Conservation (phyloP, 306 rosid species). For the Vigna trinervia region DNA sequence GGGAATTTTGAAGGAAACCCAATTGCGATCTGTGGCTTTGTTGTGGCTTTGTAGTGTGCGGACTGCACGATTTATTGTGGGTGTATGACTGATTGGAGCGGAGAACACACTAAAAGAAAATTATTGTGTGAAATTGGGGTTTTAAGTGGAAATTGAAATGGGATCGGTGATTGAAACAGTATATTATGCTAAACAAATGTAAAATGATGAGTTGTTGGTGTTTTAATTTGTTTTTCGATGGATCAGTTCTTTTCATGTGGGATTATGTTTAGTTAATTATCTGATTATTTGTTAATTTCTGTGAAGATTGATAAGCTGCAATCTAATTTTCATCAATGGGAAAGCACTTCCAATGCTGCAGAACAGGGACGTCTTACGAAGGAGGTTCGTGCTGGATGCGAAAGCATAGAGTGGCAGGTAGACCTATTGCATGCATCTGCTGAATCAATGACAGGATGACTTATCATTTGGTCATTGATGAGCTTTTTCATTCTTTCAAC, state of each 20-base stretch:
- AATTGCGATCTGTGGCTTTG: conserved; percentile 28
- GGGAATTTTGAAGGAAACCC: conserved; percentile 17
- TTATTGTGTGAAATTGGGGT: conserved; percentile 11
- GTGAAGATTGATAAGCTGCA: conserved; percentile 78
- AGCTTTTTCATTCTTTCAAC: conserved; percentile 11
- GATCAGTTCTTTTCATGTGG: conserved; percentile 11
- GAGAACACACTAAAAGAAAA: background rate
- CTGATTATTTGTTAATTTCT: conserved; percentile 40
- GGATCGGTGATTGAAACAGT: conserved; percentile 15
- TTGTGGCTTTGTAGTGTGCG: conserved; percentile 2
- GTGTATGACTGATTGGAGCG: background rate
- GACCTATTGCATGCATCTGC: conserved; percentile 12
- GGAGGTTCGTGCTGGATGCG: conserved; percentile 74
- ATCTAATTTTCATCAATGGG: conserved; percentile 87
- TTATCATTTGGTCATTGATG: background rate
- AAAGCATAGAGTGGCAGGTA: conserved; percentile 98
- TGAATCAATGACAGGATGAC: conserved; percentile 16
- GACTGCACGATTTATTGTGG: background rate
- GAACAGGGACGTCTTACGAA: conserved; percentile 66
- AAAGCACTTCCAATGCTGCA: conserved; percentile 52
- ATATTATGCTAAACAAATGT: background rate
- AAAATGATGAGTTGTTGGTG: conserved; percentile 18
- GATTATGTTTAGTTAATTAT: conserved; percentile 13
- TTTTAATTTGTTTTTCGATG: conserved; percentile 27
- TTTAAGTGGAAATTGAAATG: conserved; percentile 7